Conservation (phyloP, 352 stramenopile species). For the Phytophthora litchii region DNA sequence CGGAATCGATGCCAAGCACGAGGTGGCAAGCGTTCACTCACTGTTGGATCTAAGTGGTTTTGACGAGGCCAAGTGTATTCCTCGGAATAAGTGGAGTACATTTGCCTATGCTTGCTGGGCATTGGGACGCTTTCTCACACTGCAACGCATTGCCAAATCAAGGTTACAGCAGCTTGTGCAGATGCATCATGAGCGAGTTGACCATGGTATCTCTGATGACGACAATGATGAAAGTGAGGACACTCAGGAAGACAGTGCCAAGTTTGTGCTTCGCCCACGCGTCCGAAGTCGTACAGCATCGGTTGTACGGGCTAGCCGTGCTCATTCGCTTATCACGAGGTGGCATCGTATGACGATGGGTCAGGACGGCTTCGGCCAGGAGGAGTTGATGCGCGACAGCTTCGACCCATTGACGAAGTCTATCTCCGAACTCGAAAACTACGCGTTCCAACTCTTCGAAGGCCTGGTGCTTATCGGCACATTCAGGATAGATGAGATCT, state of each 20-base stretch:
- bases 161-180: constrained; percentile 15
- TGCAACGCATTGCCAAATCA: constrained; percentile 29
- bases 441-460: constrained; percentile 69
- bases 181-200: constrained; percentile 12
- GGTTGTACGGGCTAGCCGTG: constrained; percentile 44
- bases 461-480: constrained; percentile 62
- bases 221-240: constrained; percentile 24
- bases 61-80: constrained; percentile 65
- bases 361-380: constrained; percentile 27
- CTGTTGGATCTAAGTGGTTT: constrained; percentile 69
- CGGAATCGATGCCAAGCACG: constrained; percentile 46
- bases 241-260: constrained; percentile 15
- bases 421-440: constrained; percentile 58
- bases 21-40: constrained; percentile 74
- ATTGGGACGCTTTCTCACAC: constrained; percentile 57
- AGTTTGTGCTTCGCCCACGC: constrained; percentile 14
- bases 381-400: constrained; percentile 56
- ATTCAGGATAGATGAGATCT: constrained; percentile 63
- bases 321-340: constrained; percentile 64
- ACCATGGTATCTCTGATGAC: constrained; percentile 49
- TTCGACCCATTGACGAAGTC: constrained; percentile 74
- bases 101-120: constrained; percentile 74
- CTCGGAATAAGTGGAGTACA: constrained; percentile 77
- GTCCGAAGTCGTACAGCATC: constrained; percentile 47
- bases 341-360: constrained; percentile 66